Conservation (phyloP, 2,329 filamentous ascomycete species). For the Penicillium nordicum region DNA sequence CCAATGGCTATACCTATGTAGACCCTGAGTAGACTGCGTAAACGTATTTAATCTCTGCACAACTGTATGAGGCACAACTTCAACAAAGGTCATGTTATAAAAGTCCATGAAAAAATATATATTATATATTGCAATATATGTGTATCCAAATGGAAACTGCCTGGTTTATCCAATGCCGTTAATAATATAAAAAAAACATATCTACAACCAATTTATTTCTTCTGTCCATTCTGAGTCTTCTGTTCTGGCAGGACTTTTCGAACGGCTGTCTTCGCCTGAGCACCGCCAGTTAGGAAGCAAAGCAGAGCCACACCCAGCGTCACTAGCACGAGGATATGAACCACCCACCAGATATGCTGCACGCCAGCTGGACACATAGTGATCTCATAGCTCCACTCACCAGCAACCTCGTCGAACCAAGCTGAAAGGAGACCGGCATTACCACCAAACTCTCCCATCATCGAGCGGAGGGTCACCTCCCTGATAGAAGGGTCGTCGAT, state of each 20-base stretch:
- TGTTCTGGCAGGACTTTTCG: background rate
- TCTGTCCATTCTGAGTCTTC: background rate
- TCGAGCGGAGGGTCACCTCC: conserved; percentile 90
- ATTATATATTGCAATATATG: background rate
- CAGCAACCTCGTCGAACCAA: conserved; percentile 71
- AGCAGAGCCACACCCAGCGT: conserved; percentile 35
- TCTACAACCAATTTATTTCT: background rate
- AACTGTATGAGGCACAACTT: background rate
- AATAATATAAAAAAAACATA: background rate
- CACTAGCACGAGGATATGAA: conserved; percentile 70
- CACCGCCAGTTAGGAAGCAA: conserved; percentile 11
- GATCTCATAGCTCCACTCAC: conserved; percentile 80
- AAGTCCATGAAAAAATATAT: background rate
- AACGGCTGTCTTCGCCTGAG: background rate
- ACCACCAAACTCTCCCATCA: conserved; percentile 97
- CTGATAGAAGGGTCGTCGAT: conserved; percentile 52
- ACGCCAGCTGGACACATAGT: conserved; percentile 72
- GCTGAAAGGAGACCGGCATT: conserved; percentile 83
- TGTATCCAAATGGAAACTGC: background rate
- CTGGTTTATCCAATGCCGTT: background rate
- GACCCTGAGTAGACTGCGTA: background rate
- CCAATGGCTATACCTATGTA: background rate
- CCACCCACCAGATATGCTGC: conserved; percentile 92
- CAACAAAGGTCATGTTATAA: background rate
- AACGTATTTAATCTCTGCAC: background rate